Evolutionary conservation across 2,329 filamentous ascomycete genomes (phyloP).

Genomic region (Macrophomina pseudophaseolina): DNA sequence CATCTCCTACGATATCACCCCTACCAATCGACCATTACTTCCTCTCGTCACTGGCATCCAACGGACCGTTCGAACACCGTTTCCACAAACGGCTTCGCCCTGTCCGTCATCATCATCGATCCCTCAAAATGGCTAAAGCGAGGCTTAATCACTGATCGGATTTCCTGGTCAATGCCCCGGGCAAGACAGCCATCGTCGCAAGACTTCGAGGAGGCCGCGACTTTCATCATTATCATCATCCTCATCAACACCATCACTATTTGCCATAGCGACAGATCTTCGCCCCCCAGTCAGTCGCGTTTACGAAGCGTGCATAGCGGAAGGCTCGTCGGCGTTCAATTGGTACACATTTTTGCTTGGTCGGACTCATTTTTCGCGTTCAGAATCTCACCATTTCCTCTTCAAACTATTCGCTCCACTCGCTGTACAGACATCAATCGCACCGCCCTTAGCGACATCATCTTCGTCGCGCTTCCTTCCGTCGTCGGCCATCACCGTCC

Average conservation of each 20-base stretch:
- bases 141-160: constrained; percentile 5
- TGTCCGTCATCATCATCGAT: not conserved
- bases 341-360: constrained; percentile 17
- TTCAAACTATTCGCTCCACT: constrained; percentile 11
- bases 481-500: constrained; percentile 3
- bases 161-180: not conserved
- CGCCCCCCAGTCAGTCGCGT: constrained; percentile 20
- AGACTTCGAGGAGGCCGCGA: not conserved
- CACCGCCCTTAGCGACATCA: constrained; percentile 23
- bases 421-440: constrained; percentile 25
- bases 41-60: constrained; percentile 1
- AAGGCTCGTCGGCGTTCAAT: constrained; percentile 24
- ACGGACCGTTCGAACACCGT: not conserved
- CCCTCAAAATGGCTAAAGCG: constrained; percentile 15
- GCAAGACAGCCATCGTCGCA: not conserved
- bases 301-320: constrained; percentile 28
- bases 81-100: not conserved
- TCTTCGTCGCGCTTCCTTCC: constrained; percentile 17
- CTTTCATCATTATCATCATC: not conserved
- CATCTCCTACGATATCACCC: not conserved
- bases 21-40: not conserved
- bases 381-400: constrained; percentile 13
- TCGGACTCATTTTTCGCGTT: constrained; percentile 18
- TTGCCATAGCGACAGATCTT: constrained; percentile 10
- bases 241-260: not conserved